These are phyloP conservation scores for Carex kokanica DNA, from an alignment of 176 grass and related monocot species.

Conservation along the genomic window DNA sequence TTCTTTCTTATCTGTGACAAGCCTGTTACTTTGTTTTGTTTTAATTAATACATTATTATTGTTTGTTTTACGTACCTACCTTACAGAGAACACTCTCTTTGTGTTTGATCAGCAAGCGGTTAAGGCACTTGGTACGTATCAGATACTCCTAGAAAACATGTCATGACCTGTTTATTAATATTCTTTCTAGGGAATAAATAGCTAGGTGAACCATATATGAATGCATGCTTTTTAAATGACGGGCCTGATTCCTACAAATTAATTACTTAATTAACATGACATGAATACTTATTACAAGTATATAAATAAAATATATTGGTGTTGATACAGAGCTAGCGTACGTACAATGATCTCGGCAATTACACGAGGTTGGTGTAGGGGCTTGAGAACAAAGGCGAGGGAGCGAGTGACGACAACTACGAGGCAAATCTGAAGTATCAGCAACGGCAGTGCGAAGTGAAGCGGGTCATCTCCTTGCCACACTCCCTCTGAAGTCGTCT, in stretches of 20 bases:
- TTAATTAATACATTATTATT: too few relatives aligned
- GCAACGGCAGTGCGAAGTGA: conserved; percentile 14
- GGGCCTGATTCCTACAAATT: background rate
- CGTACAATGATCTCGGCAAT: conserved; percentile 27
- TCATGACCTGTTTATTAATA: too few relatives aligned
- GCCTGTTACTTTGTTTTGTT: too few relatives aligned
- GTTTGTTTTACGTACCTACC: too few relatives aligned
- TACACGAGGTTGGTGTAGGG: conserved; percentile 14
- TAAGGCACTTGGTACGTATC: too few relatives aligned
- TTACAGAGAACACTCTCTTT: too few relatives aligned
- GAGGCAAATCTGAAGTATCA: conserved; percentile 24
- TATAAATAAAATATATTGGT: background rate
- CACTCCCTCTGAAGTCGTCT: conserved; percentile 19
- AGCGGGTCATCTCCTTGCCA: conserved; percentile 29
- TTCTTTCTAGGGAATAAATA: too few relatives aligned
- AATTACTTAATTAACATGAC: background rate
- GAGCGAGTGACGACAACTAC: conserved; percentile 24
- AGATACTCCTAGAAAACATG: too few relatives aligned
- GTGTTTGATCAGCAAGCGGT: too few relatives aligned
- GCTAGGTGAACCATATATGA: background rate
- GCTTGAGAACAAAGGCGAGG: conserved; percentile 21
- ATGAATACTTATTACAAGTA: background rate
- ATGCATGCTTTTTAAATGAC: conserved; percentile 7
- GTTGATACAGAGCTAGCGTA: background rate
- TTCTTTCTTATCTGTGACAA: too few relatives aligned